These are phyloP conservation scores for Exserohilum rostratum DNA, from an alignment of 2,329 filamentous ascomycete species.

Conservation along the genomic window DNA sequence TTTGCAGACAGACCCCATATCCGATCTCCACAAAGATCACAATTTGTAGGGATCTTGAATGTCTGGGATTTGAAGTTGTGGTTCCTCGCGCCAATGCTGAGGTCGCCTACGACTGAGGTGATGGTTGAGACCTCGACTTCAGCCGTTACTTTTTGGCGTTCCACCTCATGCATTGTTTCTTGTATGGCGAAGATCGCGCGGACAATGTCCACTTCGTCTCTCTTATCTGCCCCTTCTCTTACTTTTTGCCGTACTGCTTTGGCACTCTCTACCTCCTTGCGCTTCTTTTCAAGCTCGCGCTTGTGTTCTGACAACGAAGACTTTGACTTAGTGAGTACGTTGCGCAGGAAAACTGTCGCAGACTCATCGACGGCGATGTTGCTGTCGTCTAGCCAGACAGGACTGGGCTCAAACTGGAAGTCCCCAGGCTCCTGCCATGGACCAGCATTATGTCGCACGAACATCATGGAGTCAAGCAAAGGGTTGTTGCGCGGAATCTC, in stretches of 20 bases:
- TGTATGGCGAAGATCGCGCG: constrained; percentile 82
- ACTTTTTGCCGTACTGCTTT: constrained; percentile 77
- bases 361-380: constrained; percentile 83
- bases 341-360: constrained; percentile 88
- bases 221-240: constrained; percentile 82
- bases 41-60: constrained; percentile 99
- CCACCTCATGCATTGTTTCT: constrained; percentile 82
- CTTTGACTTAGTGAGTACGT: constrained; percentile 91
- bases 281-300: constrained; percentile 83
- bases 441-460: constrained; percentile 86
- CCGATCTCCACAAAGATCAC: constrained; percentile 92
- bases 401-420: constrained; percentile 89
- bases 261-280: constrained; percentile 79
- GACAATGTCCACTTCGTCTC: constrained; percentile 86
- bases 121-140: constrained; percentile 95
- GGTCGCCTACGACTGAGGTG: constrained; percentile 86
- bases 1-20: constrained; percentile 98
- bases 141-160: constrained; percentile 81
- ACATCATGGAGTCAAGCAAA: constrained; percentile 95
- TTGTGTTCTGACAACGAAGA: constrained; percentile 78
- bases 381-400: constrained; percentile 95
- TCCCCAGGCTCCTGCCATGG: constrained; percentile 83
- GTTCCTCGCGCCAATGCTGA: constrained; percentile 89
- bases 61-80: constrained; percentile 99
- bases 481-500: constrained; percentile 91